Conservation (phyloP, 225 moss, liverwort and hornwort species). For the Polytrichum commune region DNA sequence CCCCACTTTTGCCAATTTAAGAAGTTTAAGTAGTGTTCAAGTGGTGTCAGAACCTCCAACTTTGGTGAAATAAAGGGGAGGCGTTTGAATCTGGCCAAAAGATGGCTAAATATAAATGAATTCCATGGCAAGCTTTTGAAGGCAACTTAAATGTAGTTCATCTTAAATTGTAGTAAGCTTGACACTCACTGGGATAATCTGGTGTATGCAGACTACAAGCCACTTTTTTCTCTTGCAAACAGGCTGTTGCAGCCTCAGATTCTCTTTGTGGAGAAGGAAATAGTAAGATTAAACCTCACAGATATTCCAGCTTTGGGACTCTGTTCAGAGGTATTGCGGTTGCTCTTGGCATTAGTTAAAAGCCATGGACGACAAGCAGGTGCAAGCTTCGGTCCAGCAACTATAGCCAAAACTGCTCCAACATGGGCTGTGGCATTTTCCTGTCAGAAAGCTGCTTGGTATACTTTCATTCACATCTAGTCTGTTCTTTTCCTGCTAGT, state of each 20-base stretch:
- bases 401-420: constrained; percentile 68
- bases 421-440: constrained; percentile 73
- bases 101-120: too few species aligned
- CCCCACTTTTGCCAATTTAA: not conserved
- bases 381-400: constrained; percentile 79
- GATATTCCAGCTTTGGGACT: constrained; percentile 40
- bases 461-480: constrained; percentile 11
- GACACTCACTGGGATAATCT: too few species aligned
- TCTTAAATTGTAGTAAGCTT: too few species aligned
- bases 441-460: constrained; percentile 67
- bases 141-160: too few species aligned
- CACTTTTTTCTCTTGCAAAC: constrained; percentile 69
- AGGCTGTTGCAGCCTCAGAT: constrained; percentile 54
- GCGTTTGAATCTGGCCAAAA: too few species aligned
- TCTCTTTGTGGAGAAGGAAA: constrained; percentile 23
- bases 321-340: constrained; percentile 63
- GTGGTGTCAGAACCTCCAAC: too few species aligned
- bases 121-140: too few species aligned
- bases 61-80: too few species aligned
- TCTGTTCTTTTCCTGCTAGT: too few species aligned
- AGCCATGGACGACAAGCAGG: constrained; percentile 87
- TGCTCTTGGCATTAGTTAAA: constrained; percentile 71
- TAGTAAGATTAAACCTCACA: constrained; percentile 13
- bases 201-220: constrained; percentile 76
- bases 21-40: too few species aligned